These are phyloP conservation scores for Wickerhamiella shivajii DNA, from an alignment of 805 yeast genomes.

Conservation along the genomic window DNA sequence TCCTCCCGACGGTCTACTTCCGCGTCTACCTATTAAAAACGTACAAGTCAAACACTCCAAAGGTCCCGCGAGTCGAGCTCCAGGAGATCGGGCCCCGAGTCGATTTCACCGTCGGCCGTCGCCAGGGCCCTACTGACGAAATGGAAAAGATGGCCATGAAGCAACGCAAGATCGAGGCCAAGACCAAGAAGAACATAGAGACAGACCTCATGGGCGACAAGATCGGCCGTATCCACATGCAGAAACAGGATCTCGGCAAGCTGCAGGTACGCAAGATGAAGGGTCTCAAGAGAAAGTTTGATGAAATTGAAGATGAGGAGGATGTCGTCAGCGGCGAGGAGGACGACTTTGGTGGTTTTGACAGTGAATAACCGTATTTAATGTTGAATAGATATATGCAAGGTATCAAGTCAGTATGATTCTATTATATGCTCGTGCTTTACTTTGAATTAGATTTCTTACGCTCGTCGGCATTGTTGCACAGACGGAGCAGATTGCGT, in stretches of 20 bases:
- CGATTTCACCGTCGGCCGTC: slow-evolving; percentile 84
- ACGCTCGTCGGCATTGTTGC: slow-evolving; percentile 40
- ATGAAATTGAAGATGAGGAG: slow-evolving; percentile 49
- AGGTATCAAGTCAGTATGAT: too few species aligned
- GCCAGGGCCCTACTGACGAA: slow-evolving; percentile 68
- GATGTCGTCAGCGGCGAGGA: slow-evolving; percentile 32
- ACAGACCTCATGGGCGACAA: slow-evolving; percentile 89
- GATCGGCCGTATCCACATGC: slow-evolving; percentile 91
- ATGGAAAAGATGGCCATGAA: slow-evolving; percentile 78
- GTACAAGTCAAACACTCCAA: slow-evolving; percentile 51
- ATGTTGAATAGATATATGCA: too few species aligned
- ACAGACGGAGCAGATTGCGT: slow-evolving; percentile 72
- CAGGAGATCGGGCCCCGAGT: slow-evolving; percentile 93
- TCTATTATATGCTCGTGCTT: too few species aligned
- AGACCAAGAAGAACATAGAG: slow-evolving; percentile 75
- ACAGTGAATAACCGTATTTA: too few species aligned
- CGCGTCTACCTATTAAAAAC: slow-evolving; percentile 83
- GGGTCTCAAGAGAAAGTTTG: slow-evolving; percentile 80
- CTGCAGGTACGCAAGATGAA: slow-evolving; percentile 97
- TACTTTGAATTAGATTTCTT: too few species aligned
- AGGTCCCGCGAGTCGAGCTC: slow-evolving; percentile 83
- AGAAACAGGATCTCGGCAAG: slow-evolving; percentile 80
- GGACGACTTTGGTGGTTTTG: slow-evolving; percentile 28
- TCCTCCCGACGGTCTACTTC: slow-evolving; percentile 70
- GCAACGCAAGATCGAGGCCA: slow-evolving; percentile 69